Base-by-base conservation (phyloP, 805 yeast genomes). In the Kazachstania taianensis region DNA sequence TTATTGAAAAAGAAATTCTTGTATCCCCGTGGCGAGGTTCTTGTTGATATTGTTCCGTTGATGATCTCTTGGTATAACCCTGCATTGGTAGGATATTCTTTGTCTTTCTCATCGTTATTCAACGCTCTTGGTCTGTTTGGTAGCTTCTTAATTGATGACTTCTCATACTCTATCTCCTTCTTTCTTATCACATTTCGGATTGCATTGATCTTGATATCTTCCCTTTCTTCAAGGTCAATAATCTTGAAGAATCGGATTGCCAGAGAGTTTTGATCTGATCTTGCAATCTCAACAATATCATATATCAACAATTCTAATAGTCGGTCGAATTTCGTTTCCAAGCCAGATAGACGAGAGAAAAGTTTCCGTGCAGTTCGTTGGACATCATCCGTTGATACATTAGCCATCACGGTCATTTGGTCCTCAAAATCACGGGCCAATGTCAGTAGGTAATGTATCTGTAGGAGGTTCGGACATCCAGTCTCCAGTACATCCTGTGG, bases 391-490 rank as follows among this genome's bases (percentile, higher is more conserved):
- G 77, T 63, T 1, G 72, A 62, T 7, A 61, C 55, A 42, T 42
- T 63, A 22, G 82, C 67, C 56, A 80, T 68, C n/a, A 57, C 61
- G 39, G 66, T 66, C 36, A 87, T 68, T 52, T 79, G 81, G 44
- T 89, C 96, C 43, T 70, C 74, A 45, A 87, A 75, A 56, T 85
- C 89, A 35, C 94, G 67, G 14, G 84, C 72, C 49, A 71, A 71
- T 32, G 77, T 78, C 40, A 89, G 66, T 41, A 70, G 64, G 54
- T 68, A 82, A 57, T 89, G 97, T 9, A 81, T 73, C 17, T 67
- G 52, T 33, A 85, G 63, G 20, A 89, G 58, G 42, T 72, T 69
- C 7, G 75, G 71, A 49, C 61, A 60, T 16, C 66, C 72, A n/a
- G 67, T 62, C n/a, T 51, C 55, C 6, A 55, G 23, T 3, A 50